These are phyloP conservation scores for Spencermartinsiella europaea DNA, from an alignment of 805 yeast genomes.

Conservation along the genomic window DNA sequence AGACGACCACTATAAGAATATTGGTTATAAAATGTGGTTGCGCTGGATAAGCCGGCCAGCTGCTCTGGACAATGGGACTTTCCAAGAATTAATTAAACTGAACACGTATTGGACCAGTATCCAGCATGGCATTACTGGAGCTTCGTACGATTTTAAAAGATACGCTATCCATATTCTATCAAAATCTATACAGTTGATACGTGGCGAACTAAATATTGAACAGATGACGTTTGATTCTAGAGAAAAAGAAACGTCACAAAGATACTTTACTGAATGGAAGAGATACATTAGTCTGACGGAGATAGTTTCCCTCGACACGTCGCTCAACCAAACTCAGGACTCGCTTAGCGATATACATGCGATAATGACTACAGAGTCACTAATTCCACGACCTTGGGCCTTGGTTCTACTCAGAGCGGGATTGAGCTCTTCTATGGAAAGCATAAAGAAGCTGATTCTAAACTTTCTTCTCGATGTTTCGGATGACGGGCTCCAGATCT, in stretches of 20 bases:
- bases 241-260: conserved; percentile 16
- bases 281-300: conserved; percentile 71
- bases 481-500: conserved; percentile 39
- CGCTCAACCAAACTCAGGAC: conserved; percentile 79
- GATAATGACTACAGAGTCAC: conserved; percentile 45
- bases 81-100: conserved; percentile 12
- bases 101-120: conserved; percentile 50
- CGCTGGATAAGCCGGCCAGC: conserved; percentile 11
- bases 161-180: conserved; percentile 61
- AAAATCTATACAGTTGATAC: conserved; percentile 45
- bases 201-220: conserved; percentile 31
- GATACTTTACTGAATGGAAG: conserved; percentile 55
- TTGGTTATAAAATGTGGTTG: conserved; percentile 22
- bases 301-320: conserved; percentile 76
- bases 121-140: conserved; percentile 51
- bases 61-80: background rate
- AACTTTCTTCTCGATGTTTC: conserved; percentile 52
- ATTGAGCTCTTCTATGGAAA: conserved; percentile 67
- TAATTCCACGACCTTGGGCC: conserved; percentile 66
- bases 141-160: conserved; percentile 63
- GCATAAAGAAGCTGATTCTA: conserved; percentile 62
- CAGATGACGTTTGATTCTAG: conserved; percentile 43
- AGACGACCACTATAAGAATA: conserved; percentile 3
- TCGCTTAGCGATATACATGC: conserved; percentile 58
- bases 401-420: conserved; percentile 71